Conservation (phyloP, 345 rosid genomes). For the Aquilaria sinensis region DNA sequence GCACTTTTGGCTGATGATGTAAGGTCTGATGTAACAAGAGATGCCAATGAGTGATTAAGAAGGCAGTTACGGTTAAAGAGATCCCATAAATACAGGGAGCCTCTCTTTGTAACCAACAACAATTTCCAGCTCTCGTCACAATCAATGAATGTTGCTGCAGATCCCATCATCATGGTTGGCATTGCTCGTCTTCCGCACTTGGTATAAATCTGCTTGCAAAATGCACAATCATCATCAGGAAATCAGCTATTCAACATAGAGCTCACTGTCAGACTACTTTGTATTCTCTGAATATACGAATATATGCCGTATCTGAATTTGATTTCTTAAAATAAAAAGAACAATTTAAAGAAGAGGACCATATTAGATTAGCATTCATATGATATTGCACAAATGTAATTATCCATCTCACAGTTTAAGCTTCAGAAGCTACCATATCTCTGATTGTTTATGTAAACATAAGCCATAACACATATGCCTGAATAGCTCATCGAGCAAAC, state of each 20-base stretch:
- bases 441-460: too few relatives aligned
- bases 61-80: conserved; percentile 66
- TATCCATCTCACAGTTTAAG: too few relatives aligned
- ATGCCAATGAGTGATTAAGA: conserved; percentile 74
- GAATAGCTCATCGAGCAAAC: too few relatives aligned
- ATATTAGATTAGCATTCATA: too few relatives aligned
- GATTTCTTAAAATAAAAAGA: too few relatives aligned
- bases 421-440: too few relatives aligned
- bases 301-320: not conserved
- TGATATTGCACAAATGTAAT: too few relatives aligned
- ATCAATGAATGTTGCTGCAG: conserved; percentile 87
- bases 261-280: not conserved
- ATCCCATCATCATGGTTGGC: conserved; percentile 97
- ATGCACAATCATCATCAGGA: conserved; percentile 1
- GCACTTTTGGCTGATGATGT: conserved; percentile 51
- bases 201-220: conserved; percentile 65
- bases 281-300: not conserved
- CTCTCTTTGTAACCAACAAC: conserved; percentile 80
- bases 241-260: not conserved
- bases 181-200: conserved; percentile 92
- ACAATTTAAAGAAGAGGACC: too few relatives aligned
- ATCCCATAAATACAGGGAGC: conserved; percentile 86
- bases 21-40: conserved; percentile 52
- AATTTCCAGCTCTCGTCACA: conserved; percentile 94
- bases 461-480: too few relatives aligned